These are phyloP conservation scores for Lachancea meyersii DNA, from an alignment of 805 yeast species.

Conservation along the genomic window DNA sequence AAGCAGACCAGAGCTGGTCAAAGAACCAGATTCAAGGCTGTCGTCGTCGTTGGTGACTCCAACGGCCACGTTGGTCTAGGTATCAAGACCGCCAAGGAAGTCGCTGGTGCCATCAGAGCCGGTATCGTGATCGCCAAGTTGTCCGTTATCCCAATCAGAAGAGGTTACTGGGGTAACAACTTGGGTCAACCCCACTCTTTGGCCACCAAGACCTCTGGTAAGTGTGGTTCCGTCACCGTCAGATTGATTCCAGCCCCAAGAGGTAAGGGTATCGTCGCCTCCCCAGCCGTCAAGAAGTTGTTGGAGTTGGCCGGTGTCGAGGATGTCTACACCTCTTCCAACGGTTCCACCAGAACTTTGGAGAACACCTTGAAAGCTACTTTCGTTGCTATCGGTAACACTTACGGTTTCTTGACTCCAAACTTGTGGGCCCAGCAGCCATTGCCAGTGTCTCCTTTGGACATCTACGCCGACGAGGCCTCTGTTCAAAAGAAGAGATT, in stretches of 20 bases:
- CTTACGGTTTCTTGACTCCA: constrained; percentile 99
- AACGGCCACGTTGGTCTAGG: constrained; percentile 99
- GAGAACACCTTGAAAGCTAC: constrained; percentile 99
- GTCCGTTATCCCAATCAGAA: constrained; percentile 98
- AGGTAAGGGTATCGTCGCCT: constrained; percentile 99
- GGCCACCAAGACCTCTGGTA: constrained; percentile 97
- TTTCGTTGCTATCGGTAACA: constrained; percentile 98
- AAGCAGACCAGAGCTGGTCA: constrained; percentile 99
- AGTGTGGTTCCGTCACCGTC: constrained; percentile 99
- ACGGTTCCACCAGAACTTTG: constrained; percentile 98
- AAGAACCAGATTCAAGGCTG: constrained; percentile 99
- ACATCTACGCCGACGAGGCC: constrained; percentile 84
- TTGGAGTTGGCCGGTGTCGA: constrained; percentile 99
- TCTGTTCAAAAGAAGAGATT: constrained; percentile 68
- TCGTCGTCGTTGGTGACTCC: constrained; percentile 98
- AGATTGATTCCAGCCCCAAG: constrained; percentile 99
- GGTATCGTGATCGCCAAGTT: constrained; percentile 99
- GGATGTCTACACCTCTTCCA: constrained; percentile 97
- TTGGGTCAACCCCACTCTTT: constrained; percentile 99
- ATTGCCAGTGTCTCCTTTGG: constrained; percentile 88
- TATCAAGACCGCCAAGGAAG: constrained; percentile 99
- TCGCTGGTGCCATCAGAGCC: constrained; percentile 99
- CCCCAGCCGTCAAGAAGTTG: constrained; percentile 98
- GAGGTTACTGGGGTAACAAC: constrained; percentile 99
- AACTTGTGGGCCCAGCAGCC: constrained; percentile 91